Evolutionary conservation across 441 rosid genomes (phyloP).

Genomic region (Erodium trifolium): DNA sequence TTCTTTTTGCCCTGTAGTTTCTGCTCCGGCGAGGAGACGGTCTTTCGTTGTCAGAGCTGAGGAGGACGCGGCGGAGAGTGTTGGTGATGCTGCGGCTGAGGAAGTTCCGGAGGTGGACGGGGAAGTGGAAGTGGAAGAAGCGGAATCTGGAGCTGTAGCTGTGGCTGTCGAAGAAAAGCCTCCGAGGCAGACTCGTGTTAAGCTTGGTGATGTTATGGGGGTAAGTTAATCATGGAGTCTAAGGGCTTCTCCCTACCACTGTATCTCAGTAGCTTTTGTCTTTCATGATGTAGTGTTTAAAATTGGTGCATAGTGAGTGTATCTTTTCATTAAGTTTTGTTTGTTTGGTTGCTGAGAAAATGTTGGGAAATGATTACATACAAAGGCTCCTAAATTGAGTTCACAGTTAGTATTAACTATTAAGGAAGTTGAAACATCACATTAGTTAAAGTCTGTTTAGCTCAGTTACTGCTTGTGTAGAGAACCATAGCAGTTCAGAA

Average conservation of each 20-base stretch:
- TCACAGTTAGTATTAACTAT: no score
- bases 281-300: neutral
- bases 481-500: neutral
- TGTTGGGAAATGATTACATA: neutral
- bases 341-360: neutral
- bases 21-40: conserved; percentile 20
- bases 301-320: neutral
- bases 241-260: neutral
- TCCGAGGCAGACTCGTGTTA: conserved; percentile 36
- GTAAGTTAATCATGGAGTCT: conserved; percentile 27
- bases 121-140: neutral
- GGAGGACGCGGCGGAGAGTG: conserved; percentile 18
- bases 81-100: conserved; percentile 24
- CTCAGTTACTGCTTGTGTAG: no score
- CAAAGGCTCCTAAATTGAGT: neutral
- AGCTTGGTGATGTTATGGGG: conserved; percentile 89
- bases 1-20: neutral
- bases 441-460: neutral
- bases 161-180: conserved; percentile 21
- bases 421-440: neutral
- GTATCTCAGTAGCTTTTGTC: neutral
- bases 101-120: no score
- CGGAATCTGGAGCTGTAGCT: conserved; percentile 10
- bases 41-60: conserved; percentile 51
- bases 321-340: neutral